Evolutionary conservation across 495 filamentous ascomycete genomes (phyloP).

Genomic region (Haplographium delicatum): DNA sequence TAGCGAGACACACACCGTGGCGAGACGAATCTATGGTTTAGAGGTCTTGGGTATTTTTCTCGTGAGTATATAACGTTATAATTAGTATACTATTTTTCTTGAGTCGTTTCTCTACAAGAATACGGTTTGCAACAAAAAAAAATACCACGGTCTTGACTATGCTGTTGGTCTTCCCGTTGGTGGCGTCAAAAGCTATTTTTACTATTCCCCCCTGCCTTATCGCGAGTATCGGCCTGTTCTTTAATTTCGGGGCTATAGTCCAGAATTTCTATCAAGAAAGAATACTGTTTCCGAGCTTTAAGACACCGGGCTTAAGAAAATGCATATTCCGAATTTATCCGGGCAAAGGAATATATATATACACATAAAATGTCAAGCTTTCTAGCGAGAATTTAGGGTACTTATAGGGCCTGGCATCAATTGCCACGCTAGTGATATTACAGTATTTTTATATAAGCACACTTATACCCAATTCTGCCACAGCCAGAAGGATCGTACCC

Average conservation of each 20-base stretch:
- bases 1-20: too few relatives aligned
- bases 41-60: too few relatives aligned
- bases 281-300: slow-evolving; percentile 7
- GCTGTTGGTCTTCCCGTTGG: slow-evolving; percentile 6
- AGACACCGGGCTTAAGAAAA: slow-evolving; percentile 10
- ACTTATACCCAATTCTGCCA: too few relatives aligned
- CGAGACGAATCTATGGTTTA: too few relatives aligned
- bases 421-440: slow-evolving; percentile 9
- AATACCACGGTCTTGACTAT: slow-evolving; percentile 5
- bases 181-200: slow-evolving; percentile 10
- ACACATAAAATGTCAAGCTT: slow-evolving; percentile 9
- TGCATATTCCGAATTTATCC: slow-evolving; percentile 14
- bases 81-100: too few relatives aligned
- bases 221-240: slow-evolving; percentile 3
- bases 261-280: slow-evolving; percentile 8
- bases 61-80: too few relatives aligned
- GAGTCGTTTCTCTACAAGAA: slow-evolving; percentile 13
- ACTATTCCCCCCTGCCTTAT: slow-evolving; percentile 8
- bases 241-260: slow-evolving; percentile 11
- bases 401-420: background rate
- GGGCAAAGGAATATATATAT: slow-evolving; percentile 8
- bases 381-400: slow-evolving; percentile 1
- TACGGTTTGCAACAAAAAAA: slow-evolving; percentile 8
- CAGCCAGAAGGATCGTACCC: too few relatives aligned
- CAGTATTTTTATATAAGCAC: too few relatives aligned